Conservation (phyloP, 176 grass and related monocot species). For the Musa itinerans region DNA sequence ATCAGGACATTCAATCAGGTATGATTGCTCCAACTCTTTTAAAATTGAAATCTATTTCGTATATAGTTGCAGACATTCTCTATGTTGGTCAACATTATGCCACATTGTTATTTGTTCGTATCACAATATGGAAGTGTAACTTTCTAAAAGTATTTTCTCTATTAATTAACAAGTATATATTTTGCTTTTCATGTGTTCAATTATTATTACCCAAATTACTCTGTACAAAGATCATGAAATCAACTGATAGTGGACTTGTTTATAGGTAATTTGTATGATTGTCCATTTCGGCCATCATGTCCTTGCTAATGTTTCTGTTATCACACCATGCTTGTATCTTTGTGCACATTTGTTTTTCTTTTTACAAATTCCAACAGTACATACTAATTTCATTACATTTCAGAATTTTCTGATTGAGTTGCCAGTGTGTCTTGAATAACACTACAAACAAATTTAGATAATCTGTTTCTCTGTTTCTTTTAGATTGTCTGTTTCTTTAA, state of each 20-base stretch:
- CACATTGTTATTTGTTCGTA: too few species aligned
- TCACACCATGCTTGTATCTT: background rate
- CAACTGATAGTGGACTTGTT: too few species aligned
- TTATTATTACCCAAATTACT: too few species aligned
- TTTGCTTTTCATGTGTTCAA: too few species aligned
- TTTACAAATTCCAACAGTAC: background rate
- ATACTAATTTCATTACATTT: background rate
- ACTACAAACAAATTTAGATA: background rate
- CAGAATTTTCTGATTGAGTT: background rate
- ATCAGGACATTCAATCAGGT: conserved; percentile 84
- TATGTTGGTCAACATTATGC: background rate
- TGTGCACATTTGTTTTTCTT: background rate
- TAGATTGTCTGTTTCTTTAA: conserved; percentile 1
- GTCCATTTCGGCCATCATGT: background rate
- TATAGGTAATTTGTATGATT: background rate
- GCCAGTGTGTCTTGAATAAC: background rate
- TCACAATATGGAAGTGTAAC: too few species aligned
- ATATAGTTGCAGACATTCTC: background rate
- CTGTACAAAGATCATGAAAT: too few species aligned
- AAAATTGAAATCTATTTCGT: background rate
- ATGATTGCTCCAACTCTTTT: background rate
- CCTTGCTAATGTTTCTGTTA: background rate
- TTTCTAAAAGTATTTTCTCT: too few species aligned
- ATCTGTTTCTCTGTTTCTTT: background rate
- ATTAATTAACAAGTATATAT: too few species aligned